Percentiles rank a stretch among this genome's conserved stretches.
Evolutionary conservation across 1,139 yeast species (phyloP).

Genomic region (Hansenula lynferdii): DNA sequence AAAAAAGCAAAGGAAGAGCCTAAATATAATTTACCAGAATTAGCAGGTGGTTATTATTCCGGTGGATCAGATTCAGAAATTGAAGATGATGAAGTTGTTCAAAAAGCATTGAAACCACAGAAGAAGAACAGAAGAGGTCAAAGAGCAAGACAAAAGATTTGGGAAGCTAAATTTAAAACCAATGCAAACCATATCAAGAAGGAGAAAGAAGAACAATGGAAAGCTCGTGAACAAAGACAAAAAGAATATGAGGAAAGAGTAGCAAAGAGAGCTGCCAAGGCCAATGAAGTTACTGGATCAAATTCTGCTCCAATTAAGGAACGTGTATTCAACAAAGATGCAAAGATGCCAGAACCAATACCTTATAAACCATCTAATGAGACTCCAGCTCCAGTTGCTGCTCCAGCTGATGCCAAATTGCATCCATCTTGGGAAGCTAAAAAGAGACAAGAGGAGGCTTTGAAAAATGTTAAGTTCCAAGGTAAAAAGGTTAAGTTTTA

Average conservation of each 20-base stretch:
- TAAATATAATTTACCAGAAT: constrained; percentile 49
- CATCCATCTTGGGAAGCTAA: constrained; percentile 99
- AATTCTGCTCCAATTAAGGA: constrained; percentile 38
- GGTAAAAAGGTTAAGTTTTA: constrained; percentile 82
- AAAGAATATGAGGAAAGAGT: constrained; percentile 71
- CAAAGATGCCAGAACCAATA: constrained; percentile 3
- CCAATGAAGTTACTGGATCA: constrained; percentile 33
- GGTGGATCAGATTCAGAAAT: constrained; percentile 61
- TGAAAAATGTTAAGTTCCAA: constrained; percentile 59
- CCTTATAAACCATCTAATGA: constrained; percentile 11
- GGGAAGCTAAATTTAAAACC: constrained; percentile 87
- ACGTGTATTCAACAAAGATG: constrained; percentile 5
- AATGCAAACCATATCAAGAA: constrained; percentile 79
- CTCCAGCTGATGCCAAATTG: constrained; percentile 29
- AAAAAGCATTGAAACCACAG: constrained; percentile 40
- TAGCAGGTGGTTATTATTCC: constrained; percentile 75
- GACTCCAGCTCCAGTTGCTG: constrained; percentile 4
- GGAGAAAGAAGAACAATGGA: constrained; percentile 47
- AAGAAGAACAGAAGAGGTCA: constrained; percentile 95
- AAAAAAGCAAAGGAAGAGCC: constrained; percentile 23
- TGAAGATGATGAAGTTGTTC: constrained; percentile 54
- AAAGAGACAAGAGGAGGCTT: constrained; percentile 60
- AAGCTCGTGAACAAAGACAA: constrained; percentile 56
- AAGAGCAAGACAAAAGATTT: constrained; percentile 91
- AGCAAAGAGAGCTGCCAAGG: constrained; percentile 55